Evolutionary conservation across 768 basidiomycete genomes (phyloP), one percentile per base, ranked within the genome.

Genomic region (Psilocybe sp.): DNA sequence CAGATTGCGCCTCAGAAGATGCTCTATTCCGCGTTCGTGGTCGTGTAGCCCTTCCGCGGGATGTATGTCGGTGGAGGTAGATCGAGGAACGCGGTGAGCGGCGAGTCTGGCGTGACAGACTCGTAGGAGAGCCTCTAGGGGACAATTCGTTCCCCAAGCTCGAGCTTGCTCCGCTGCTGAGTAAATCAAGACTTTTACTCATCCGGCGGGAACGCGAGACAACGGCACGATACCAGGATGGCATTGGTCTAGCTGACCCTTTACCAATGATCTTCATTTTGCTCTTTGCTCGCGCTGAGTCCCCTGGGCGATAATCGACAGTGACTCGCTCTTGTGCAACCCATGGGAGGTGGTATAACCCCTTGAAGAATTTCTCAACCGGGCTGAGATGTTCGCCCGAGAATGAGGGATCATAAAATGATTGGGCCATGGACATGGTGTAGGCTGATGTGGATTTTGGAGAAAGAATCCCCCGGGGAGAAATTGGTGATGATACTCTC

Each of bases 291-390:
- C 63, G 47, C 53, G 58, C 50, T 13, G 62, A 62, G 14, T 66
- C 64, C 8, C 56, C 69, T 1, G 78, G 76, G 18, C 73, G 57
- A 51, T 79, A 77, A 53, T 73, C 71, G 20, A 70, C 63, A 1
- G 75, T 75, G 37, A 80, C 71, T 34, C 76, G 69, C 10, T 67
- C 62, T 0, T 60, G 60, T 5, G 75, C 65, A 13, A 77, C 56
- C 78, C 78, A 80, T 5, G 78, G 78, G 20, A 80, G 68, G 20
- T 63, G 55, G 45, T 75, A 71, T 0, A 79, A 14, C 1, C 59
- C 64, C 4, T 66, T 56, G 32, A 76, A 60, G 50, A 78, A 79
- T 15, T 71, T 72, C 31, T 70, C 69, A n/a, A 79, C 47, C 0
- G 75, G 75, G 15, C 64, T 62, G 28, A 76, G 63, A 40, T 62